Conservation (phyloP, 495 filamentous ascomycete genomes). For the Neurospora sp. region DNA sequence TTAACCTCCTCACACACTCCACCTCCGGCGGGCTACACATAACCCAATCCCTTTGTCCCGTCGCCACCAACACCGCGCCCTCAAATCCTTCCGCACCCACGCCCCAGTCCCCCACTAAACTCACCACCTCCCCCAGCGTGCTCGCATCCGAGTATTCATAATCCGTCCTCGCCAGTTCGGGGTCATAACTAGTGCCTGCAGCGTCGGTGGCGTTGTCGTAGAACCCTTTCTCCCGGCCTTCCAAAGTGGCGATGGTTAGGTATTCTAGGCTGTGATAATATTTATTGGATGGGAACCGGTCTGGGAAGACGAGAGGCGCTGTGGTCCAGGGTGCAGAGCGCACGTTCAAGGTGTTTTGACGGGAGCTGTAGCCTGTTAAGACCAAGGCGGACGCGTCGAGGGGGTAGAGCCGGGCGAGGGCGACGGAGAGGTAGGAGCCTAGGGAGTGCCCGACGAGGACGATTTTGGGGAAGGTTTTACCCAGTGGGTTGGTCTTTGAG, state of each 20-base stretch:
- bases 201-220: neutral
- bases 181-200: neutral
- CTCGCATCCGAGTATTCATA: neutral
- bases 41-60: conserved; percentile 1
- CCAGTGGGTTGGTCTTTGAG: conserved; percentile 39
- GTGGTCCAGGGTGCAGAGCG: neutral
- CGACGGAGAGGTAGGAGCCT: conserved; percentile 14
- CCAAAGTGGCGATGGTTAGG: neutral
- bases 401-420: conserved; percentile 12
- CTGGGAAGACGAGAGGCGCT: neutral
- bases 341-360: neutral
- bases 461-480: conserved; percentile 10
- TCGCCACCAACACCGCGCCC: neutral
- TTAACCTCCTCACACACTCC: neutral
- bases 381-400: conserved; percentile 10
- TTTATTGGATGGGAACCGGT: neutral
- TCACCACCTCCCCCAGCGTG: neutral
- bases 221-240: neutral
- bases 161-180: neutral
- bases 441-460: conserved; percentile 13
- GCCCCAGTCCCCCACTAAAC: neutral
- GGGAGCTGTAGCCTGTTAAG: conserved; percentile 8
- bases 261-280: neutral
- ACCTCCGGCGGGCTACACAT: conserved; percentile 1
- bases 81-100: neutral